phyloP scores from a whole-genome alignment of 2,329 filamentous ascomycete genomes.

The Teratosphaeria viscida region DNA sequence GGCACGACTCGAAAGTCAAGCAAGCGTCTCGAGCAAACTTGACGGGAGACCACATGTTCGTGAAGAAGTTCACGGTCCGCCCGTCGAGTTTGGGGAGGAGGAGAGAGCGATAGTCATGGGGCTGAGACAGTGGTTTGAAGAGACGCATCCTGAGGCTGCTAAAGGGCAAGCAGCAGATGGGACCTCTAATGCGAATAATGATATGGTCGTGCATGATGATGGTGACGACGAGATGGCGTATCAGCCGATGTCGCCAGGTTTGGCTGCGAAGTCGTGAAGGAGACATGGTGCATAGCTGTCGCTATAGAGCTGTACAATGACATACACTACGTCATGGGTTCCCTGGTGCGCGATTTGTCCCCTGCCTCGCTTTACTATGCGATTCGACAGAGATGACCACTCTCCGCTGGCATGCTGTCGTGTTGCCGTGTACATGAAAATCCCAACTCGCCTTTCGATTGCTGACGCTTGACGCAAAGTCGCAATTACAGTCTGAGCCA shows the following conservation, averaged over 20 bases:
- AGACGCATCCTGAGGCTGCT: not conserved
- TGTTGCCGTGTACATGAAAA: too few species aligned
- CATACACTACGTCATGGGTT: not conserved
- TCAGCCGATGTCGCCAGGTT: not conserved
- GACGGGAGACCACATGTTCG: constrained; percentile 13
- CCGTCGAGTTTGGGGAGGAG: constrained; percentile 35
- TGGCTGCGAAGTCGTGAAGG: not conserved
- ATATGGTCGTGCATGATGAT: not conserved
- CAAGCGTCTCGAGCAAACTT: constrained; percentile 18
- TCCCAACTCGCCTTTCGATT: too few species aligned
- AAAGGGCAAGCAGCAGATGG: not conserved
- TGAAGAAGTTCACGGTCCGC: constrained; percentile 37
- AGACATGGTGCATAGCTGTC: not conserved
- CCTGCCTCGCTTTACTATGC: too few species aligned
- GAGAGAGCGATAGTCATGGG: constrained; percentile 33
- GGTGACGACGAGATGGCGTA: not conserved
- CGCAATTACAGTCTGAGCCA: too few species aligned
- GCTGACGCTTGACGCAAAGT: too few species aligned
- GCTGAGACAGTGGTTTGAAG: constrained; percentile 31
- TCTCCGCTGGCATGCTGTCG: too few species aligned
- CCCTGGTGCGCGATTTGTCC: too few species aligned
- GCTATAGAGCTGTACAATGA: not conserved
- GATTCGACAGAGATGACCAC: too few species aligned
- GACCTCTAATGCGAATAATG: not conserved
- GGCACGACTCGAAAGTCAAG: constrained; percentile 8